phyloP scores from a whole-genome alignment of 1,284 basidiomycete species.

The Boletus holoroseus region DNA sequence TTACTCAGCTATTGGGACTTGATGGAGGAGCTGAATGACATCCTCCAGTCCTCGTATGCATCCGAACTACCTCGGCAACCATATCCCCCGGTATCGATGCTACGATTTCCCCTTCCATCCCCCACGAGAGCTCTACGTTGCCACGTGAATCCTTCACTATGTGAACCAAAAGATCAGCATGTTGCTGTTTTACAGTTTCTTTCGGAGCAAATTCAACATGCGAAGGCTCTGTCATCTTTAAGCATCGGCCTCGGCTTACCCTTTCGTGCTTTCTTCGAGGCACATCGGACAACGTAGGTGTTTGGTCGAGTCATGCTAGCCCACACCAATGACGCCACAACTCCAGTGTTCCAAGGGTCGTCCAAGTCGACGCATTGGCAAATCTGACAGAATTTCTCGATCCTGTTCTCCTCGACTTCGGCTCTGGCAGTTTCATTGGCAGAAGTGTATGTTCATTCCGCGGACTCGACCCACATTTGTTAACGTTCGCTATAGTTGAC shows the following conservation, averaged over 20 bases:
- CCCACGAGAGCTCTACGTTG: slow-evolving; percentile 2
- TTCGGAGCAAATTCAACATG: slow-evolving; percentile 28
- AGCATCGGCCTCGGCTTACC: slow-evolving; percentile 22
- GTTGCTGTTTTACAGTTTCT: slow-evolving; percentile 25
- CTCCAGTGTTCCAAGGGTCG: slow-evolving; percentile 13
- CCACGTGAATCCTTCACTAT: slow-evolving; percentile 1
- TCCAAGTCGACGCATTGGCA: slow-evolving; percentile 3
- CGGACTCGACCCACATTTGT: background rate
- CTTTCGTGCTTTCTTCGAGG: slow-evolving; percentile 23
- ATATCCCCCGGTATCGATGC: background rate
- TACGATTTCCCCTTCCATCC: slow-evolving; percentile 16
- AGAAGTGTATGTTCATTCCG: slow-evolving; percentile 23
- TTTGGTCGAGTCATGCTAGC: background rate
- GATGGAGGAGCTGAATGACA: slow-evolving; percentile 9
- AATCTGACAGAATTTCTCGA: slow-evolving; percentile 23
- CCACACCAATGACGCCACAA: background rate
- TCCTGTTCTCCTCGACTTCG: slow-evolving; percentile 22
- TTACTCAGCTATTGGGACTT: background rate
- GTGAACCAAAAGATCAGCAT: slow-evolving; percentile 18
- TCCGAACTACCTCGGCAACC: slow-evolving; percentile 11
- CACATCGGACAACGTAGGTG: slow-evolving; percentile 23
- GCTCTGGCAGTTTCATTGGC: slow-evolving; percentile 25
- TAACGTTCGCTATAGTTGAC: slow-evolving; percentile 21
- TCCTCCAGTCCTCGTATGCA: slow-evolving; percentile 17
- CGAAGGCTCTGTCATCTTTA: slow-evolving; percentile 26